Percentiles rank a stretch among this genome's conserved stretches.
Evolutionary conservation across 257 asterid species (phyloP).

Genomic region (Echium plantagineum): DNA sequence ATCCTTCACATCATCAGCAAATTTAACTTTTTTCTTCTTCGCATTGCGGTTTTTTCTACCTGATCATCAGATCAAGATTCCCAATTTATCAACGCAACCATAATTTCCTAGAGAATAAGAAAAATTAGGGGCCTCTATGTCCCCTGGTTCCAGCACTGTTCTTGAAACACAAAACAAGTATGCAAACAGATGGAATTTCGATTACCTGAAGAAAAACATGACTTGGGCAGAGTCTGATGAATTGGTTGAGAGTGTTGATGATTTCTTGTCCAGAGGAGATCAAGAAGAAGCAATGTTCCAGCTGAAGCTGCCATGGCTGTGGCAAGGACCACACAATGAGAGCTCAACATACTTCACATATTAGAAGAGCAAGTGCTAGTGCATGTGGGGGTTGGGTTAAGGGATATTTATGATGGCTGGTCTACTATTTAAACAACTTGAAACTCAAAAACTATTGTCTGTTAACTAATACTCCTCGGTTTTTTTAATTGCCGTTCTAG

Average conservation of each 20-base stretch:
- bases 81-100: too few relatives aligned
- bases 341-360: conserved; percentile 39
- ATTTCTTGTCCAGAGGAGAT: conserved; percentile 37
- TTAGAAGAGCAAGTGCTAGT: not conserved
- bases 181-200: not conserved
- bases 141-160: conserved; percentile 10
- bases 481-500: too few relatives aligned
- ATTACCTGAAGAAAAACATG: conserved; percentile 64
- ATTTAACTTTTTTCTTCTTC: conserved; percentile 47
- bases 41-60: conserved; percentile 2
- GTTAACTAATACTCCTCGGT: too few relatives aligned
- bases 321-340: conserved; percentile 61
- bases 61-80: not conserved
- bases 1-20: conserved; percentile 69
- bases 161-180: conserved; percentile 17
- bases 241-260: conserved; percentile 11
- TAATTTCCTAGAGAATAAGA: too few relatives aligned
- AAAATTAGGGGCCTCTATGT: too few relatives aligned
- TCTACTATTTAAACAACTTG: not conserved
- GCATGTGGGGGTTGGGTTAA: not conserved
- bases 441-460: not conserved
- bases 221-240: conserved; percentile 15
- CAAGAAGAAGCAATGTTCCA: conserved; percentile 51
- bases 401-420: not conserved
- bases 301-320: conserved; percentile 88